phyloP scores from a whole-genome alignment of 2,329 filamentous ascomycete genomes.

The Sclerotinia trifoliorum region DNA sequence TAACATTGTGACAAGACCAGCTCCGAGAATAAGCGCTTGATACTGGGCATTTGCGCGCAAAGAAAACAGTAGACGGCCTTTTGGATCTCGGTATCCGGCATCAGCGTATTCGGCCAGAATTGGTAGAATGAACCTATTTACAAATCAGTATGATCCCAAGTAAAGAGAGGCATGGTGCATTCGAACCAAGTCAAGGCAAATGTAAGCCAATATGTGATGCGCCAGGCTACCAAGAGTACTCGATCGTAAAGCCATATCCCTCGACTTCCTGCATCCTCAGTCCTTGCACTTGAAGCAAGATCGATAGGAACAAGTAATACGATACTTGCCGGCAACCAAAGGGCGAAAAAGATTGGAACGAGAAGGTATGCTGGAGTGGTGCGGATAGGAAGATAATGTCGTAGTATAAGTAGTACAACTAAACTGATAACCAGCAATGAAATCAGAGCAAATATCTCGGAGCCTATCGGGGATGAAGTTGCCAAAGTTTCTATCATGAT shows the following conservation, averaged over 20 bases:
- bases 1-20: conserved; percentile 68
- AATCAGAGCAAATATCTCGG: conserved; percentile 72
- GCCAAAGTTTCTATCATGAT: conserved; percentile 41
- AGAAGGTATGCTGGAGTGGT: conserved; percentile 86
- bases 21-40: conserved; percentile 74
- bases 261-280: conserved; percentile 66
- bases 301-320: conserved; percentile 93
- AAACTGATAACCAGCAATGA: conserved; percentile 72
- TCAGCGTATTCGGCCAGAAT: conserved; percentile 93
- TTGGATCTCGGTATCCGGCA: conserved; percentile 85
- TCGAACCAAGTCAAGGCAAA: conserved; percentile 88
- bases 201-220: conserved; percentile 95
- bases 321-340: conserved; percentile 88
- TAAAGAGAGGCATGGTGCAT: not conserved
- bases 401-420: conserved; percentile 77
- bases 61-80: conserved; percentile 78
- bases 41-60: conserved; percentile 85
- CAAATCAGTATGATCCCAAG: conserved; percentile 10
- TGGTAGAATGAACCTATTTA: conserved; percentile 78
- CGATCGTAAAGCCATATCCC: conserved; percentile 85
- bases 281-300: conserved; percentile 78
- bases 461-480: conserved; percentile 67
- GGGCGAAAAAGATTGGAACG: conserved; percentile 91
- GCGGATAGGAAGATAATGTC: conserved; percentile 87
- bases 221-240: conserved; percentile 83